Conservation (phyloP, 495 filamentous ascomycete genomes). For the Hypoxylon fragiforme region DNA sequence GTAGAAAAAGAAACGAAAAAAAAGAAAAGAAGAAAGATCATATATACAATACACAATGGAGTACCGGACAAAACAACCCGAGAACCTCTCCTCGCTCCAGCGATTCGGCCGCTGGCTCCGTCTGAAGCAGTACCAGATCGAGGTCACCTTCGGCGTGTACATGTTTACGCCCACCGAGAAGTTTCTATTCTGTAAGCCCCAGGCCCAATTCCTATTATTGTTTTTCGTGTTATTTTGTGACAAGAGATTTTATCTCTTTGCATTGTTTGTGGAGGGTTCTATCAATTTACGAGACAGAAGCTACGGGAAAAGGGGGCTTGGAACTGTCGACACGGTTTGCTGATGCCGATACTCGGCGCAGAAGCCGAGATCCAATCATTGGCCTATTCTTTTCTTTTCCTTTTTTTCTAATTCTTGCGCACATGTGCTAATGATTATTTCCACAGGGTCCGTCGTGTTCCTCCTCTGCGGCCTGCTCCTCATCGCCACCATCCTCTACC, state of each 20-base stretch:
- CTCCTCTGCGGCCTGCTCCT: slow-evolving; percentile 82
- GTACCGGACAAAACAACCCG: slow-evolving; percentile 34
- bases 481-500: slow-evolving; percentile 84
- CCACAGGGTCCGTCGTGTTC: slow-evolving; percentile 84
- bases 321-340: too few relatives aligned
- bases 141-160: slow-evolving; percentile 53
- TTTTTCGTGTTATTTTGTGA: too few relatives aligned
- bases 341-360: too few relatives aligned
- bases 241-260: too few relatives aligned
- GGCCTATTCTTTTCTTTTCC: too few relatives aligned
- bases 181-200: slow-evolving; percentile 52
- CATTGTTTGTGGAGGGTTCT: too few relatives aligned
- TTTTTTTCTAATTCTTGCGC: too few relatives aligned
- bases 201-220: too few relatives aligned
- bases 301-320: too few relatives aligned
- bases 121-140: slow-evolving; percentile 57
- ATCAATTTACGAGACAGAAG: too few relatives aligned
- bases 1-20: neutral
- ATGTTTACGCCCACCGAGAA: slow-evolving; percentile 55
- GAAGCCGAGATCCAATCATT: too few relatives aligned
- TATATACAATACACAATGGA: slow-evolving; percentile 21
- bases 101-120: slow-evolving; percentile 51
- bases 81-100: slow-evolving; percentile 43
- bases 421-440: neutral
- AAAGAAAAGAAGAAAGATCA: slow-evolving; percentile 4